Evolutionary conservation across 2,329 filamentous ascomycete species (phyloP).

Genomic region (Herpotrichia juniperi): DNA sequence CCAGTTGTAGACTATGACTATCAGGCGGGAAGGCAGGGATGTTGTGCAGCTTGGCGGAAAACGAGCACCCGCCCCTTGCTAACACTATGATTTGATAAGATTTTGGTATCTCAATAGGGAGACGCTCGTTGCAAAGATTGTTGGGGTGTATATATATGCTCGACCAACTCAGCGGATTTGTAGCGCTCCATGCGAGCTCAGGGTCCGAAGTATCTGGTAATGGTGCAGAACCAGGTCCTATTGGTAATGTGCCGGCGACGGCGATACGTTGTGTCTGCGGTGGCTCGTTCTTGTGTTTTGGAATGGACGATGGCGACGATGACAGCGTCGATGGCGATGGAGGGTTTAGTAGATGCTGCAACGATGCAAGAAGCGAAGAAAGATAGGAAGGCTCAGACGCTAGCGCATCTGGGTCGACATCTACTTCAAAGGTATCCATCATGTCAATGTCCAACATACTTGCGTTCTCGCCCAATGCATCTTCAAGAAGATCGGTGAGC

Average conservation of each 20-base stretch:
- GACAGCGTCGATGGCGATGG: conserved; percentile 20
- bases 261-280: conserved; percentile 27
- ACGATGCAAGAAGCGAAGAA: conserved; percentile 39
- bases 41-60: conserved; percentile 80
- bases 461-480: conserved; percentile 25
- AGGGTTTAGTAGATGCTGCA: conserved; percentile 42
- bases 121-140: conserved; percentile 66
- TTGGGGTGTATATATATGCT: conserved; percentile 71
- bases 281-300: conserved; percentile 5
- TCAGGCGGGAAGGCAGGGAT: conserved; percentile 78
- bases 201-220: conserved; percentile 64
- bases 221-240: conserved; percentile 70
- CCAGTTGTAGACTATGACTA: conserved; percentile 71
- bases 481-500: conserved; percentile 28
- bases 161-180: conserved; percentile 67
- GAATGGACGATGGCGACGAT: conserved; percentile 9
- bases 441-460: conserved; percentile 33
- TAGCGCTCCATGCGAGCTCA: conserved; percentile 37
- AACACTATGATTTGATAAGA: conserved; percentile 80
- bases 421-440: conserved; percentile 26
- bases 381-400: conserved; percentile 38
- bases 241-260: conserved; percentile 59
- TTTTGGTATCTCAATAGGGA: conserved; percentile 59
- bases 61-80: conserved; percentile 81
- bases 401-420: conserved; percentile 30